Base-by-base conservation (phyloP, 176 grass and related monocot genomes). In the Stipa capillata region DNA sequence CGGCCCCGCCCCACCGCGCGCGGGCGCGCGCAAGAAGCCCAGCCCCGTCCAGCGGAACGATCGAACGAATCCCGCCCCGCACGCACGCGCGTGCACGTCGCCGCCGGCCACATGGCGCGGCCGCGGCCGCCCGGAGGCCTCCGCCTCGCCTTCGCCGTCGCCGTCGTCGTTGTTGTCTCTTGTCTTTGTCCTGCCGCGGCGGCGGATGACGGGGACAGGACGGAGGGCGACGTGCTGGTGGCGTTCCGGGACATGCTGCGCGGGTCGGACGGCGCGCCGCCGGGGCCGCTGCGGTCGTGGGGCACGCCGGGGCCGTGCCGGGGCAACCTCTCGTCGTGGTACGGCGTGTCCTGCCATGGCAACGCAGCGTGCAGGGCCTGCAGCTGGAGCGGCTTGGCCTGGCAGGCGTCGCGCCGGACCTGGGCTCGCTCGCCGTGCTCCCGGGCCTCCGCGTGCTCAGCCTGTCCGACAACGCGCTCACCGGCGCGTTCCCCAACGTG, bases 341-440 rank as follows among this genome's bases (percentile, higher is more conserved):
- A 82, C 67, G 95, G 95, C 75, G 92, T 98, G 17, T 63, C 91
- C 29, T 98, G 95, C 87, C 82, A 89, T 73, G 79, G 78, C 40
- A 90, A 86, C 77, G 87, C 47, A 76, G 72, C 75, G 90, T 98
- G 18, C 87, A 86, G 64, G 92, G 95, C 6, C 69, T 98, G 73
- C 87, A 92, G 82, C 83, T 94, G 49, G 95, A 98, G 83, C 73
- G 61, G 24, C 93, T 92, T 16, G 72, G 85, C 35, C 74, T 98
- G 40, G 23, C 96, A 0, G 96, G 92, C 17, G 20, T 11, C 5
- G 83, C 84, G 7, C 79, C 91, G 0, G 73, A 93, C 58, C 29
- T 93, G 8, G 51, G 7, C 4, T 2, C 14, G 17, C 90, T 98
- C 18, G 31, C 56, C 2, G 57, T 48, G 24, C 72, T 95, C 54